Evolutionary conservation across 768 basidiomycete species (phyloP).

Genomic region (Suillus luteus): DNA sequence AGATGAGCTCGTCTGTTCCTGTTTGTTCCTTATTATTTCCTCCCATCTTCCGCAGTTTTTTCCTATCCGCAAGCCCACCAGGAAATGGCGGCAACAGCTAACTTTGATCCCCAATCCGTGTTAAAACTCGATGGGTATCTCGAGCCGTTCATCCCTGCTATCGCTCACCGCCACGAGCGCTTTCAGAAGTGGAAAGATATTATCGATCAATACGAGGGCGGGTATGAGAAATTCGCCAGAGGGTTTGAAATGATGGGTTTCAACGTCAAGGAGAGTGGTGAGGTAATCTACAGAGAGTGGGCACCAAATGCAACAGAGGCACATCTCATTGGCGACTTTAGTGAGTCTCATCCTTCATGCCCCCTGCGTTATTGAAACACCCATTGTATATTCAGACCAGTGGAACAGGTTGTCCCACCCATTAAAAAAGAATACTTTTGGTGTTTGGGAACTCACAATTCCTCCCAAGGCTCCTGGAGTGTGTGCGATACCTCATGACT

Average conservation of each 20-base stretch:
- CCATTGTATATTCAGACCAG: constrained; percentile 53
- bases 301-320: constrained; percentile 88
- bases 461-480: constrained; percentile 66
- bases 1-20: constrained; percentile 10
- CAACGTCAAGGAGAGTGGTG: constrained; percentile 63
- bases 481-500: constrained; percentile 90
- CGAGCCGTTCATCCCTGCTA: constrained; percentile 68
- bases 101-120: constrained; percentile 59
- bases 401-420: constrained; percentile 88
- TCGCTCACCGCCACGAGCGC: constrained; percentile 64
- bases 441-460: constrained; percentile 85
- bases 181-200: constrained; percentile 77
- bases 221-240: constrained; percentile 66
- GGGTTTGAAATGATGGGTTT: constrained; percentile 70
- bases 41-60: constrained; percentile 12
- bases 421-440: constrained; percentile 83
- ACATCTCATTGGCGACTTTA: constrained; percentile 92
- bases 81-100: constrained; percentile 44
- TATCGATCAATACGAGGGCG: constrained; percentile 81
- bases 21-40: constrained; percentile 8
- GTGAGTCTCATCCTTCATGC: constrained; percentile 50
- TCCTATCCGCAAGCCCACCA: constrained; percentile 1
- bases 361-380: constrained; percentile 12
- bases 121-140: constrained; percentile 72
- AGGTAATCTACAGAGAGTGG: constrained; percentile 92